phyloP scores from a whole-genome alignment of 768 basidiomycete genomes.

The Phylloporus sp. region DNA sequence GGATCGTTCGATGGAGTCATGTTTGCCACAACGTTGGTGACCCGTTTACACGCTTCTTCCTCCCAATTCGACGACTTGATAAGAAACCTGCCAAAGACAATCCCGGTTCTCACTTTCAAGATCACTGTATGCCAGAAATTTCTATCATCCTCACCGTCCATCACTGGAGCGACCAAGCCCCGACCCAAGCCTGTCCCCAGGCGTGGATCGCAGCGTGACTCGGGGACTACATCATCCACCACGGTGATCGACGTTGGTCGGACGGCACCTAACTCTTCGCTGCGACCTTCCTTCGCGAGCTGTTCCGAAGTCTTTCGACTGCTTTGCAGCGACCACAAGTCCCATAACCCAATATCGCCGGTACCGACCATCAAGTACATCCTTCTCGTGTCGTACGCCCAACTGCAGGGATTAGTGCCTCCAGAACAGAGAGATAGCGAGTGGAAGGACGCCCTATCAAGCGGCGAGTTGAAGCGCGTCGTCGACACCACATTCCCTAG shows the following conservation, averaged over 20 bases:
- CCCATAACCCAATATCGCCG: constrained; percentile 10
- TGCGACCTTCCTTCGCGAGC: constrained; percentile 21
- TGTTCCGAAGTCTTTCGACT: constrained; percentile 29
- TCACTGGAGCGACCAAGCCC: constrained; percentile 12
- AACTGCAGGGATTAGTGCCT: constrained; percentile 28
- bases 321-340: constrained; percentile 10
- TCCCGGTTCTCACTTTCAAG: constrained; percentile 38
- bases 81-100: constrained; percentile 33
- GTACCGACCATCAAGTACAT: constrained; percentile 33
- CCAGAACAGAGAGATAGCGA: constrained; percentile 28
- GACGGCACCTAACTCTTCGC: constrained; percentile 19
- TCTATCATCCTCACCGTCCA: constrained; percentile 24
- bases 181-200: constrained; percentile 34
- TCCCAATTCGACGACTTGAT: constrained; percentile 33
- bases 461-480: constrained; percentile 22
- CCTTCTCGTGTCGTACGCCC: constrained; percentile 37
- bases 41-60: constrained; percentile 30
- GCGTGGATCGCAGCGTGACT: constrained; percentile 17
- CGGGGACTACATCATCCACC: background rate
- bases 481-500: constrained; percentile 26
- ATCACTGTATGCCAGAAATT: constrained; percentile 40
- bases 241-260: constrained; percentile 10
- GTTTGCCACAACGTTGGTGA: constrained; percentile 35
- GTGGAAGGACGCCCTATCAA: constrained; percentile 30
- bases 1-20: constrained; percentile 34